Conservation (phyloP, 1,284 basidiomycete genomes). For the Boletus holoroseus region DNA sequence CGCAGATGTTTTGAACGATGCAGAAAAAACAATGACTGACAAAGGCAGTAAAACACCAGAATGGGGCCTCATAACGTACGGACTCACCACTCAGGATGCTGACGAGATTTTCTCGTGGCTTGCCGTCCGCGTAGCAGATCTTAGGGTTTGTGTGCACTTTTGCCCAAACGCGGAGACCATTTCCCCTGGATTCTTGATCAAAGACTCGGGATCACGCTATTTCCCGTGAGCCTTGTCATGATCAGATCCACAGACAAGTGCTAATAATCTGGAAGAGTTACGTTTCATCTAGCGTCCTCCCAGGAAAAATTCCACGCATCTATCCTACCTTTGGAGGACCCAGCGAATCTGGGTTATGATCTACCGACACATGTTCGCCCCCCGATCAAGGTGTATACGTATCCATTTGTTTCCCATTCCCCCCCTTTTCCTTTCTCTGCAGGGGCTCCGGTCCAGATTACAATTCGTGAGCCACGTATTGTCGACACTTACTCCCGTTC, state of each 20-base stretch:
- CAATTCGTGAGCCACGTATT: constrained; percentile 20
- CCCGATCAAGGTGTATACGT: constrained; percentile 35
- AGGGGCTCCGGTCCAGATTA: constrained; percentile 33
- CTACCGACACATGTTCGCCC: constrained; percentile 28
- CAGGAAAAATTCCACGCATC: constrained; percentile 38
- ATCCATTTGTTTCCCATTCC: constrained; percentile 34
- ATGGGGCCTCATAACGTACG: constrained; percentile 41
- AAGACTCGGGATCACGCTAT: constrained; percentile 22
- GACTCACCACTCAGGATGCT: constrained; percentile 28
- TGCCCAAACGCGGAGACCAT: constrained; percentile 31
- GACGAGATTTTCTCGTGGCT: constrained; percentile 19
- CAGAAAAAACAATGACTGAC: constrained; percentile 11
- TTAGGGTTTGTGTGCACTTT: constrained; percentile 39
- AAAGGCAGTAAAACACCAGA: constrained; percentile 8
- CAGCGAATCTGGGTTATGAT: constrained; percentile 24
- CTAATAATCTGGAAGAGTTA: constrained; percentile 26
- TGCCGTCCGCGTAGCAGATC: constrained; percentile 14
- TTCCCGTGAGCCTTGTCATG: constrained; percentile 29
- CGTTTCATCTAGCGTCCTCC: constrained; percentile 38
- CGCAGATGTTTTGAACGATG: constrained; percentile 19
- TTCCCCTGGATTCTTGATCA: constrained; percentile 30
- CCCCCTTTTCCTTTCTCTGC: constrained; percentile 40
- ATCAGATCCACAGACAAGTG: not conserved
- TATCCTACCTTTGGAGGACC: constrained; percentile 30
- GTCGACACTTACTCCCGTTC: constrained; percentile 37